These are phyloP conservation scores for Vararia minispora DNA, from an alignment of 768 basidiomycete species.

Conservation along the genomic window DNA sequence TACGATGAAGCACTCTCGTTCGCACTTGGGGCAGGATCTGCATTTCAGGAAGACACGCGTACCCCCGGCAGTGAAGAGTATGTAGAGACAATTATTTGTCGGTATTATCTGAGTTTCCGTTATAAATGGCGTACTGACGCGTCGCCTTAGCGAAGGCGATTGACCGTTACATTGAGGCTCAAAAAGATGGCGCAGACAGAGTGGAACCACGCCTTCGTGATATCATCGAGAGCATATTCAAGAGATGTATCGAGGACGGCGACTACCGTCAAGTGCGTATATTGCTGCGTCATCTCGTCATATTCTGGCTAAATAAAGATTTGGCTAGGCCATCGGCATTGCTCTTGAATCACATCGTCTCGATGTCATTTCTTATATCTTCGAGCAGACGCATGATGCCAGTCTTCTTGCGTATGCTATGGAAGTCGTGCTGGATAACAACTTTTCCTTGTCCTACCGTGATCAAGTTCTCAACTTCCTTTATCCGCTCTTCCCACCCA, in stretches of 20 bases:
- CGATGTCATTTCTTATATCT: conserved; percentile 76
- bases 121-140: neutral
- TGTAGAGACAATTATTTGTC: conserved; percentile 89
- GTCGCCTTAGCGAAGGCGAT: conserved; percentile 97
- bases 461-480: conserved; percentile 71
- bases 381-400: conserved; percentile 61
- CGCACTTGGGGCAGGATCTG: conserved; percentile 80
- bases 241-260: conserved; percentile 74
- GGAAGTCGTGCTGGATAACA: conserved; percentile 84
- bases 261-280: conserved; percentile 77
- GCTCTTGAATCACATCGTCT: conserved; percentile 86
- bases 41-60: conserved; percentile 69
- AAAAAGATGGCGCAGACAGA: conserved; percentile 43
- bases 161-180: conserved; percentile 77
- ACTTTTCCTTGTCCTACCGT: conserved; percentile 78
- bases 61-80: conserved; percentile 68
- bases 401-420: conserved; percentile 82
- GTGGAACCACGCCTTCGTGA: conserved; percentile 71
- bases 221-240: conserved; percentile 87
- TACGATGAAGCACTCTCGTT: conserved; percentile 94
- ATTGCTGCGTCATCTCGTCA: neutral
- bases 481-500: conserved; percentile 78
- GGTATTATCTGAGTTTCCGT: conserved; percentile 24
- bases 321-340: conserved; percentile 77
- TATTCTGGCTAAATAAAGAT: conserved; percentile 8